phyloP scores from a whole-genome alignment of 495 filamentous ascomycete genomes.

The Penicillium pulvis region DNA sequence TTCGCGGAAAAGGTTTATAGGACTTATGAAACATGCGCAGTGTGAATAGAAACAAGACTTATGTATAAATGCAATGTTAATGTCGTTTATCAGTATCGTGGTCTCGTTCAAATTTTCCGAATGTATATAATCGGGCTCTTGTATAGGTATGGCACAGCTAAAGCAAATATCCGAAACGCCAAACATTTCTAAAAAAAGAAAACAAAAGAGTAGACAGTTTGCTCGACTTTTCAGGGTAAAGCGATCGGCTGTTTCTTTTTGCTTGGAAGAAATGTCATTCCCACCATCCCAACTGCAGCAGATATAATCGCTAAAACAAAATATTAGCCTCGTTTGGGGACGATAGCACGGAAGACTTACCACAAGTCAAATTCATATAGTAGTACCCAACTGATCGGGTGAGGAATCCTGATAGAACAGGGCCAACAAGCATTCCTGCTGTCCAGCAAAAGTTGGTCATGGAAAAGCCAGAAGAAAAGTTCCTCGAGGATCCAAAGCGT shows the following conservation, averaged over 20 bases:
- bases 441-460: conserved; percentile 9
- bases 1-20: conserved; percentile 11
- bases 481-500: conserved; percentile 5
- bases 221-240: background rate
- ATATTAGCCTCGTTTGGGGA: background rate
- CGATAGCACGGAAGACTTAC: conserved; percentile 4
- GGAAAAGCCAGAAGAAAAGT: conserved; percentile 2
- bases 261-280: conserved; percentile 1
- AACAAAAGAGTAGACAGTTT: background rate
- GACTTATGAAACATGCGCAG: background rate
- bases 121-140: background rate
- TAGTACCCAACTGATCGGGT: conserved; percentile 4
- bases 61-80: too few relatives aligned
- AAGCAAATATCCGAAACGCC: background rate
- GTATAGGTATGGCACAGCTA: background rate
- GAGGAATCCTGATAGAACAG: conserved; percentile 5
- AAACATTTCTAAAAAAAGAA: background rate
- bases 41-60: too few relatives aligned
- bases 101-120: background rate
- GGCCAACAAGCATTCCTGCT: conserved; percentile 7
- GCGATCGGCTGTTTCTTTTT: background rate
- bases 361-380: conserved; percentile 10
- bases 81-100: background rate
- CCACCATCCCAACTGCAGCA: background rate
- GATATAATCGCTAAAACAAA: background rate